Conservation (phyloP, 352 stramenopile genomes). For the Phytophthora pisi region DNA sequence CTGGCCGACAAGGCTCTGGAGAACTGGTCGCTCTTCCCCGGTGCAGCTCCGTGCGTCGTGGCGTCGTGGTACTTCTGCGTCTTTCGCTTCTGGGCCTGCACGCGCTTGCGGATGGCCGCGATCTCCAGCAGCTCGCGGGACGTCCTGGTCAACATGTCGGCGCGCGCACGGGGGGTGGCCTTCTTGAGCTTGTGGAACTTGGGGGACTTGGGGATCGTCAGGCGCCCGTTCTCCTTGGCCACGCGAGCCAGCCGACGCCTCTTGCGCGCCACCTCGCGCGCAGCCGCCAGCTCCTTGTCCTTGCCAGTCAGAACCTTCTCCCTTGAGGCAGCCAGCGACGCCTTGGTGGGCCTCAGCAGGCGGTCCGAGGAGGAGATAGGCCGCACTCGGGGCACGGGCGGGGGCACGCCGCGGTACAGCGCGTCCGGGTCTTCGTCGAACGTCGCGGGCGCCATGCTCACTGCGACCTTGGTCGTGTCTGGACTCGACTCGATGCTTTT, state of each 20-base stretch:
- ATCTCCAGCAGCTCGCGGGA: conserved; percentile 82
- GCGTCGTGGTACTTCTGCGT: conserved; percentile 71
- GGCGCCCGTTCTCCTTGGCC: conserved; percentile 57
- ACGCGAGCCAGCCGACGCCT: conserved; percentile 40
- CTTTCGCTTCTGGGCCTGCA: conserved; percentile 59
- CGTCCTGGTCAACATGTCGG: conserved; percentile 62
- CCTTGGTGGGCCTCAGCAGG: conserved; percentile 61
- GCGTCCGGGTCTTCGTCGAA: conserved; percentile 52
- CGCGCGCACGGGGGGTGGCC: conserved; percentile 33
- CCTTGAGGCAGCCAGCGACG: conserved; percentile 54
- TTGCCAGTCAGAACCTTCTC: conserved; percentile 52
- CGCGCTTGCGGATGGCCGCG: conserved; percentile 63
- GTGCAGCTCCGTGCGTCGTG: conserved; percentile 47
- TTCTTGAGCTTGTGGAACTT: conserved; percentile 62
- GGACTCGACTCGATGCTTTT: conserved; percentile 13
- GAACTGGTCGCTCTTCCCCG: conserved; percentile 46
- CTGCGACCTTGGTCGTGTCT: background rate
- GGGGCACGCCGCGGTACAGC: conserved; percentile 49
- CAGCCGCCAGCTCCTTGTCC: conserved; percentile 48
- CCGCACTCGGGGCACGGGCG: conserved; percentile 53
- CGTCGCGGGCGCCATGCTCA: conserved; percentile 21
- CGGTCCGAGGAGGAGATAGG: conserved; percentile 66
- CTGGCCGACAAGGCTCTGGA: conserved; percentile 60
- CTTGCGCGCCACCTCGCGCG: conserved; percentile 39
- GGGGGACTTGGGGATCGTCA: conserved; percentile 74